A percentile compares a stretch with the other conserved stretches of the same genome.
Conservation (phyloP, 192 early-diverging fungal species). For the Dimargaris xerosporica region DNA sequence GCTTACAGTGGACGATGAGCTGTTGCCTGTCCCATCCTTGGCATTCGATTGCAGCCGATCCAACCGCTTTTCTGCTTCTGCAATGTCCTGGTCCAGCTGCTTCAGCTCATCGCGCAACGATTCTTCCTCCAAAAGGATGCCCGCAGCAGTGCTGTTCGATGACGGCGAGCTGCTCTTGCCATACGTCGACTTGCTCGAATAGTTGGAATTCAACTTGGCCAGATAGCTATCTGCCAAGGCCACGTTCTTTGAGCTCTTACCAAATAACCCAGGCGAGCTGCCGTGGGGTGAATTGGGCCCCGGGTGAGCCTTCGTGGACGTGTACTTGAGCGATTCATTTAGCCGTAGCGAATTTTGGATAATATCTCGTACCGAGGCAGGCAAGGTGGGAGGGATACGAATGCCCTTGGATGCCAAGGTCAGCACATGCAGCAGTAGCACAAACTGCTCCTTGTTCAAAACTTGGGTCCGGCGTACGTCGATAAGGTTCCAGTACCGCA, state of each 20-base stretch:
- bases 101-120: slow-evolving; percentile 2
- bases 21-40: background rate
- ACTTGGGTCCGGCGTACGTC: slow-evolving; percentile 32
- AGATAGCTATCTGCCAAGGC: slow-evolving; percentile 4
- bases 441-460: slow-evolving; percentile 33
- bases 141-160: background rate
- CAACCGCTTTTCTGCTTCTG: background rate
- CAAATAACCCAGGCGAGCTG: slow-evolving; percentile 3
- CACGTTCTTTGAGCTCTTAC: background rate
- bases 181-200: background rate
- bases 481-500: slow-evolving; percentile 27
- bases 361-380: slow-evolving; percentile 24
- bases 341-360: slow-evolving; percentile 29
- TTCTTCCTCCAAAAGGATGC: background rate
- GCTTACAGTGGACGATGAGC: background rate
- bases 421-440: slow-evolving; percentile 26
- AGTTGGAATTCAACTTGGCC: background rate
- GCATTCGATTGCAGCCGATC: background rate
- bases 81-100: background rate
- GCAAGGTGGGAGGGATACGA: slow-evolving; percentile 19
- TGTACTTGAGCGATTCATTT: slow-evolving; percentile 11
- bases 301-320: background rate
- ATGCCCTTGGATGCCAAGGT: slow-evolving; percentile 16
- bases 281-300: background rate
- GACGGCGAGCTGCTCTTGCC: background rate